Conservation (phyloP, 106 monocot genomes). For the Amphibolis antarctica region DNA sequence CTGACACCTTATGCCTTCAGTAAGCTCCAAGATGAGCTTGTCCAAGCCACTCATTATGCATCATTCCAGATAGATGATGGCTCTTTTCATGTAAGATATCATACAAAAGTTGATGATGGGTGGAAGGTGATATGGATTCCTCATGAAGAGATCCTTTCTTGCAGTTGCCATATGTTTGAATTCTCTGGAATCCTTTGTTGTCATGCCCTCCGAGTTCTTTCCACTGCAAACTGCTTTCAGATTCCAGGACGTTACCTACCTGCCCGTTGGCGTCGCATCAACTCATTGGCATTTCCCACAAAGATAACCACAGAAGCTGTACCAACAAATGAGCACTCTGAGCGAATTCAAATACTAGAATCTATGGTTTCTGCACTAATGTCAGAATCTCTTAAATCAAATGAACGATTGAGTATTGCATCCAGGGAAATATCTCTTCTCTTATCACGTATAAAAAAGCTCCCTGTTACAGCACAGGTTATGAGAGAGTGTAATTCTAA, state of each 20-base stretch:
- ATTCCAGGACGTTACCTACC: constrained; percentile 53
- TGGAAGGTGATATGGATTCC: constrained; percentile 48
- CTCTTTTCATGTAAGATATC: constrained; percentile 54
- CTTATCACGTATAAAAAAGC: constrained; percentile 40
- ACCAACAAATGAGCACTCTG: constrained; percentile 22
- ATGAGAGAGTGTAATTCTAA: too few relatives aligned
- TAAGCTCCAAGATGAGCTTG: constrained; percentile 80
- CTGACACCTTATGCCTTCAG: constrained; percentile 73
- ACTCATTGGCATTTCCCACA: constrained; percentile 15
- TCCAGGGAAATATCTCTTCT: constrained; percentile 36
- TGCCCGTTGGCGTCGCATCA: constrained; percentile 48
- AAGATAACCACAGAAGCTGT: constrained; percentile 4
- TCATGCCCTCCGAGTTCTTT: constrained; percentile 64
- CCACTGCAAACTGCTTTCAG: constrained; percentile 65
- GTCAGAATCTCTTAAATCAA: constrained; percentile 56
- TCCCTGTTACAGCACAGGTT: constrained; percentile 15
- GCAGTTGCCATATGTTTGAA: constrained; percentile 75
- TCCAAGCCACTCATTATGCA: constrained; percentile 53
- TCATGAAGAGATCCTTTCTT: constrained; percentile 43
- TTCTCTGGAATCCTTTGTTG: constrained; percentile 66
- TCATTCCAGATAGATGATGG: constrained; percentile 52
- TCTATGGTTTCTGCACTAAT: constrained; percentile 50
- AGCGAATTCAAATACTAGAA: constrained; percentile 39
- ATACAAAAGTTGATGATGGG: constrained; percentile 50
- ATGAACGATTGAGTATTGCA: constrained; percentile 50